Evolutionary conservation across 495 filamentous ascomycete genomes (phyloP).

Genomic region (Amniculicola lignicola): DNA sequence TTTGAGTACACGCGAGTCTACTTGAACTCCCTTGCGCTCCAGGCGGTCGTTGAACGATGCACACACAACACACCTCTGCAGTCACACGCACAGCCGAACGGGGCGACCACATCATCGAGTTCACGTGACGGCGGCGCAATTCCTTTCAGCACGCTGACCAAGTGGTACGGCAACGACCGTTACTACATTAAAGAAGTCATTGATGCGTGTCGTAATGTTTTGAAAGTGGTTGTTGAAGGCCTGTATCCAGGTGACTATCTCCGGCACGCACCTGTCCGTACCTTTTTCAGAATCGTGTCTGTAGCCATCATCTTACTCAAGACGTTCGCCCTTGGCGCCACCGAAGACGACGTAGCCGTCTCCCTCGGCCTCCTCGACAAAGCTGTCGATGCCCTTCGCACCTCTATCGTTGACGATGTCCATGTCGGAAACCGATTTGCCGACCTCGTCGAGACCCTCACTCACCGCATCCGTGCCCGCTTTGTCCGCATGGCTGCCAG

Average conservation of each 20-base stretch:
- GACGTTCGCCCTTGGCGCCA: conserved; percentile 90
- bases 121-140: conserved; percentile 44
- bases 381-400: conserved; percentile 74
- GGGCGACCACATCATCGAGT: conserved; percentile 5
- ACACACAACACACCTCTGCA: conserved; percentile 55
- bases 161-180: conserved; percentile 61
- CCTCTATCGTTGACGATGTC: conserved; percentile 89
- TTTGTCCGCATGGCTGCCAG: conserved; percentile 42
- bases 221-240: conserved; percentile 77
- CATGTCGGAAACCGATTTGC: conserved; percentile 93
- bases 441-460: conserved; percentile 71
- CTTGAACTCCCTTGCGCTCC: conserved; percentile 85
- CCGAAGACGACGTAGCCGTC: conserved; percentile 79
- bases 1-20: conserved; percentile 57
- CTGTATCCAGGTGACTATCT: conserved; percentile 80
- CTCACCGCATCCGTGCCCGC: conserved; percentile 39
- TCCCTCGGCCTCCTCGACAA: conserved; percentile 78
- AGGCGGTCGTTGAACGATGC: conserved; percentile 92
- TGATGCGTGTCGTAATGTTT: conserved; percentile 76
- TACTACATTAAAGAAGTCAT: conserved; percentile 86
- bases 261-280: conserved; percentile 87
- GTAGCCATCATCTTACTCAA: conserved; percentile 94
- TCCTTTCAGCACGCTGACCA: conserved; percentile 53
- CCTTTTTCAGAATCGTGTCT: conserved; percentile 90
- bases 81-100: conserved; percentile 31